Conservation (phyloP, 1,284 basidiomycete species). For the Sanghuangporus sanghuang region DNA sequence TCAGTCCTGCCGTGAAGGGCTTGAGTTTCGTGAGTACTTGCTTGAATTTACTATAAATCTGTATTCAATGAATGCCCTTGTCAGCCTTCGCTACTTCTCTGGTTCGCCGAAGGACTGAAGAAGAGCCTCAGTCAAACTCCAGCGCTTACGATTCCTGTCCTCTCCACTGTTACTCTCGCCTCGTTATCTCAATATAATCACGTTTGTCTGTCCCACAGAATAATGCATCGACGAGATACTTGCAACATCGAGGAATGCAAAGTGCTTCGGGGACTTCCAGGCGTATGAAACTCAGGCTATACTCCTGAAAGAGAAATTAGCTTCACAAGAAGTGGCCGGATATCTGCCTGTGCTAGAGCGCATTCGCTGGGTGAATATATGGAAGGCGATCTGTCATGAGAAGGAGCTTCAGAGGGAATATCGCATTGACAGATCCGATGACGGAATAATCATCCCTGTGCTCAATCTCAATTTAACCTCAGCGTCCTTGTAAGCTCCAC, state of each 20-base stretch:
- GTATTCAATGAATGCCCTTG: background rate
- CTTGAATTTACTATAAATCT: background rate
- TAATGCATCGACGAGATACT: background rate
- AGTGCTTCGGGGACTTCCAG: background rate
- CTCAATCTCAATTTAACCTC: background rate
- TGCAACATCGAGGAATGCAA: background rate
- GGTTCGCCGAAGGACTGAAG: background rate
- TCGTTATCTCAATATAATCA: background rate
- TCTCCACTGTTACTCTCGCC: background rate
- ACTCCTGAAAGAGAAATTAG: background rate
- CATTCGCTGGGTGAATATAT: slow-evolving; percentile 3
- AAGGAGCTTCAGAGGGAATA: slow-evolving; percentile 2
- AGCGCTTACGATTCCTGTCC: background rate
- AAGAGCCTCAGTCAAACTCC: background rate
- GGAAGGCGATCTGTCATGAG: background rate
- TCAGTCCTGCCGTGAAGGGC: background rate
- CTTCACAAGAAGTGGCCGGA: background rate
- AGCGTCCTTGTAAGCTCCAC: background rate
- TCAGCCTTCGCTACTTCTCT: background rate
- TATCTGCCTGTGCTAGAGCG: background rate
- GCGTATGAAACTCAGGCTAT: background rate
- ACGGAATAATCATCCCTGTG: background rate
- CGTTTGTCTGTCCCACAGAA: background rate
- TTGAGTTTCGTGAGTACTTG: background rate
- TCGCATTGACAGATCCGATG: background rate